phyloP scores from a whole-genome alignment of 2,329 filamentous ascomycete genomes.

The Westerdykella sp. region DNA sequence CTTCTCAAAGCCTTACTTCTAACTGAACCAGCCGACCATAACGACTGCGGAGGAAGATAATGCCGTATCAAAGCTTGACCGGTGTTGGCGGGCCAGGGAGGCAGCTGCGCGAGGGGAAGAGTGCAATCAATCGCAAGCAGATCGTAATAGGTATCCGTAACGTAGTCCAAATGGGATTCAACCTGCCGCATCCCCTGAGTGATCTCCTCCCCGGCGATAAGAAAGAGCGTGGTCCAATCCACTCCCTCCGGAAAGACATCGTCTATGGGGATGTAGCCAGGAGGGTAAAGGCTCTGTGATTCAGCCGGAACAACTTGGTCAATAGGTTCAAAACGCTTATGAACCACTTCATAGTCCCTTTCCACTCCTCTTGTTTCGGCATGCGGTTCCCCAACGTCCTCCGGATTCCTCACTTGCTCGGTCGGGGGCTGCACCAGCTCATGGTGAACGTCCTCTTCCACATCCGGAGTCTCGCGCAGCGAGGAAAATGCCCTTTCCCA shows the following conservation, averaged over 20 bases:
- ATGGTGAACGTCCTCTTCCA: background rate
- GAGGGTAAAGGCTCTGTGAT: background rate
- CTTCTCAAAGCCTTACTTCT: slow-evolving; percentile 26
- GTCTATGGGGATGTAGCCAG: slow-evolving; percentile 8
- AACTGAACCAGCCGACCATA: slow-evolving; percentile 36
- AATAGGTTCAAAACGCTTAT: background rate
- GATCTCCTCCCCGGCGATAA: slow-evolving; percentile 21
- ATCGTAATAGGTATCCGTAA: slow-evolving; percentile 18
- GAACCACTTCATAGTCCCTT: background rate
- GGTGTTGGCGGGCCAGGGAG: slow-evolving; percentile 39
- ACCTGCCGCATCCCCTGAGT: slow-evolving; percentile 14
- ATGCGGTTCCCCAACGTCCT: no score
- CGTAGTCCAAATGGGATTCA: slow-evolving; percentile 9
- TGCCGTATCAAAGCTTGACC: slow-evolving; percentile 25
- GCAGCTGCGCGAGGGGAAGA: background rate
- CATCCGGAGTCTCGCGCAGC: slow-evolving; percentile 35
- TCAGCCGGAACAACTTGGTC: no score
- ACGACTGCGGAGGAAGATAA: slow-evolving; percentile 41
- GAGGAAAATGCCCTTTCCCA: slow-evolving; percentile 58
- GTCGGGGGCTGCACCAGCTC: slow-evolving; percentile 8
- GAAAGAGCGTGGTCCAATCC: slow-evolving; percentile 18
- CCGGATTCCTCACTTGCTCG: slow-evolving; percentile 1
- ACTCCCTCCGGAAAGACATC: slow-evolving; percentile 11
- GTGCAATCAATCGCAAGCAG: slow-evolving; percentile 14
- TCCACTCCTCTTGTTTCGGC: background rate